These are phyloP conservation scores for Coemansia sp. DNA, from an alignment of 192 early-diverging fungal genomes.

Conservation along the genomic window DNA sequence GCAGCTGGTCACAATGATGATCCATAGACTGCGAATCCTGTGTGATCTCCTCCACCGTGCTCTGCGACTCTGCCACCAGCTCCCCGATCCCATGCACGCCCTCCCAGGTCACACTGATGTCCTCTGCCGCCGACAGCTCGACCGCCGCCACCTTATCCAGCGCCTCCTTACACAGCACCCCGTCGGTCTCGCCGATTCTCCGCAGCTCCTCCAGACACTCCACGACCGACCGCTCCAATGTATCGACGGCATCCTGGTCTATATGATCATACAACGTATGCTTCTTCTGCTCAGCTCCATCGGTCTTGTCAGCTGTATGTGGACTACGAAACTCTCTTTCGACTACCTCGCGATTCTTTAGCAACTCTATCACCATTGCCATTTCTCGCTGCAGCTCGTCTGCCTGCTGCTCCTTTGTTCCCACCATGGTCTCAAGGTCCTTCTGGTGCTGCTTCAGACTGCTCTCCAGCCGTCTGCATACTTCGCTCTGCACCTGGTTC, in stretches of 20 bases:
- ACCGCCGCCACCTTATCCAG: slow-evolving; percentile 18
- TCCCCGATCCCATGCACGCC: slow-evolving; percentile 25
- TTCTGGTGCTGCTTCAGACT: slow-evolving; percentile 22
- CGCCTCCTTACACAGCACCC: slow-evolving; percentile 12
- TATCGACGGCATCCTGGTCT: slow-evolving; percentile 47
- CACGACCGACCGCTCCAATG: slow-evolving; percentile 12
- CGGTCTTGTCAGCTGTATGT: neutral
- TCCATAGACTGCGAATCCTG: slow-evolving; percentile 43
- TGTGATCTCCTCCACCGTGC: slow-evolving; percentile 28
- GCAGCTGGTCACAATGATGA: slow-evolving; percentile 50
- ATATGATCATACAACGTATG: slow-evolving; percentile 53
- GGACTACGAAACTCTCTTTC: slow-evolving; percentile 43
- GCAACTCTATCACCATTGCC: slow-evolving; percentile 44
- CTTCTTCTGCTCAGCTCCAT: slow-evolving; percentile 3
- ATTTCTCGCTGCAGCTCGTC: slow-evolving; percentile 36
- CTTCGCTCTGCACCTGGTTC: slow-evolving; percentile 30
- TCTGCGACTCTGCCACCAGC: slow-evolving; percentile 39
- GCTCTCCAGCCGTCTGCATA: slow-evolving; percentile 24
- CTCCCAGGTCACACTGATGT: slow-evolving; percentile 50
- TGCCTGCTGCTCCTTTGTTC: slow-evolving; percentile 22
- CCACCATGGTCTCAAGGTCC: slow-evolving; percentile 23
- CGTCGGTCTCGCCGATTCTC: slow-evolving; percentile 14
- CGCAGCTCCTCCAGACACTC: slow-evolving; percentile 28
- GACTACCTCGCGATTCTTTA: slow-evolving; percentile 43
- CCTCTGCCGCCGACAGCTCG: slow-evolving; percentile 29